A percentile compares a stretch with the other conserved stretches of the same genome.
Conservation (phyloP, 2,329 filamentous ascomycete genomes). For the Aspergillus niger region DNA sequence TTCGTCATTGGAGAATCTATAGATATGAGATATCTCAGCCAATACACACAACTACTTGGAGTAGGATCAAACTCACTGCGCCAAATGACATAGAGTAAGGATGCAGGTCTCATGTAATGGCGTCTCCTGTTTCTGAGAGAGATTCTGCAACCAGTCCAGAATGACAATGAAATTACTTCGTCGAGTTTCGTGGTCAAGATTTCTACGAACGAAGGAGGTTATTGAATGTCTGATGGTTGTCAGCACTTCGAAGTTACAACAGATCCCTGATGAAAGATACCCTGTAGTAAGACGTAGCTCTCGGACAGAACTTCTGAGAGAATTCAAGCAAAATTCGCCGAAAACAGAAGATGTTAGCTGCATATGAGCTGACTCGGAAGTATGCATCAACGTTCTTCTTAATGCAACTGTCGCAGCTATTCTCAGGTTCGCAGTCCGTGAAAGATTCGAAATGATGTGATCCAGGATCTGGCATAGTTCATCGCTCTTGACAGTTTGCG, state of each 20-base stretch:
- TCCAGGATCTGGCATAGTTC: conserved; percentile 47
- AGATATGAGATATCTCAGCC: conserved; percentile 14
- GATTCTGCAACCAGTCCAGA: conserved; percentile 69
- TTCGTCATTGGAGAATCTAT: conserved; percentile 70
- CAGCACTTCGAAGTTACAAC: conserved; percentile 2
- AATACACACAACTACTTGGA: not conserved
- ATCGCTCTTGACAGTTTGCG: conserved; percentile 27
- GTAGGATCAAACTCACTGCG: conserved; percentile 53
- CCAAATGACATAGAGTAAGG: conserved; percentile 82
- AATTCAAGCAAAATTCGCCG: conserved; percentile 80
- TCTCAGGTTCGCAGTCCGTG: conserved; percentile 60
- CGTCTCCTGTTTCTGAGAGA: conserved; percentile 69
- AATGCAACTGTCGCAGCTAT: conserved; percentile 72
- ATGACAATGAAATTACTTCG: conserved; percentile 68
- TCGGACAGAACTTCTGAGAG: conserved; percentile 77
- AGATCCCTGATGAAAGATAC: conserved; percentile 35
- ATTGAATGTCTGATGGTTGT: conserved; percentile 58
- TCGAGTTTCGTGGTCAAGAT: conserved; percentile 51
- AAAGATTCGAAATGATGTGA: conserved; percentile 43
- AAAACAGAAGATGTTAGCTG: conserved; percentile 68
- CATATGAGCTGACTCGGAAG: conserved; percentile 59
- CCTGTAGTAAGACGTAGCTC: conserved; percentile 83
- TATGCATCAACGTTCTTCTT: conserved; percentile 69
- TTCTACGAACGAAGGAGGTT: conserved; percentile 63
- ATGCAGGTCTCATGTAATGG: conserved; percentile 81